Base-by-base conservation (phyloP, 768 basidiomycete genomes). In the Glaciozyma martinii region DNA sequence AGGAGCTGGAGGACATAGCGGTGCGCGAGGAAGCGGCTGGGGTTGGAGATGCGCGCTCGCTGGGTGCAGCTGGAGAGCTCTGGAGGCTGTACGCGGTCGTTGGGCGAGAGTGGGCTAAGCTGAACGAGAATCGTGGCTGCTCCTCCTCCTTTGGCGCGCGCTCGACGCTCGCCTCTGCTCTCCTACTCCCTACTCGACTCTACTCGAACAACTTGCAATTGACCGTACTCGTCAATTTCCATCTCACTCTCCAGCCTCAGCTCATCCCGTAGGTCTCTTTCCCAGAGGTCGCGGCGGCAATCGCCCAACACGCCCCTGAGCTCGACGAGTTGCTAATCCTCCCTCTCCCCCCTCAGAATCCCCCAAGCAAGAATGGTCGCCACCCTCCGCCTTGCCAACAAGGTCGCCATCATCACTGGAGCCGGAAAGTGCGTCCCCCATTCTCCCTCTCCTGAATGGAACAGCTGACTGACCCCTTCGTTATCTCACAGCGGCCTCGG, bases 401-500 rank as follows among this genome's bases (percentile, higher is more conserved):
- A 88, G 84, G 84, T 83, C 62, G 87, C 87, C 50, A 79, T 94
- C 70, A 80, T 94, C 76, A 94, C 91, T 32, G 91, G 91, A 64
- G 91, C 86, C 54, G 91, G 86, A 74, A 87, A 86, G 37, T 40
- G 37, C 12, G 37, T 13, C 42, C 57, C 10, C 32, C 32, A 52
- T 62, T 1, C 49, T 61, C 27, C 29, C 43, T 49, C n/a, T 44
- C 19, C 65, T 66, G 7, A 1, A 5, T n/a, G 15, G n/a, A 47
- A 33, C 40, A 29, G 13, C n/a, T 40, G 18, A 12, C 69, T 60
- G 59, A 71, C 68, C 62, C 47, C 62, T n/a, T 23, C 5, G 52
- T 59, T 33, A 25, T 50, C 33, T 76, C n/a, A n/a, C n/a, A 97
- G 93, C 62, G 95, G 95, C 1, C 95, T 99, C 76, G 95, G 95